These are phyloP conservation scores for Candida coleopterorum DNA, from an alignment of 805 yeast genomes.

Conservation along the genomic window DNA sequence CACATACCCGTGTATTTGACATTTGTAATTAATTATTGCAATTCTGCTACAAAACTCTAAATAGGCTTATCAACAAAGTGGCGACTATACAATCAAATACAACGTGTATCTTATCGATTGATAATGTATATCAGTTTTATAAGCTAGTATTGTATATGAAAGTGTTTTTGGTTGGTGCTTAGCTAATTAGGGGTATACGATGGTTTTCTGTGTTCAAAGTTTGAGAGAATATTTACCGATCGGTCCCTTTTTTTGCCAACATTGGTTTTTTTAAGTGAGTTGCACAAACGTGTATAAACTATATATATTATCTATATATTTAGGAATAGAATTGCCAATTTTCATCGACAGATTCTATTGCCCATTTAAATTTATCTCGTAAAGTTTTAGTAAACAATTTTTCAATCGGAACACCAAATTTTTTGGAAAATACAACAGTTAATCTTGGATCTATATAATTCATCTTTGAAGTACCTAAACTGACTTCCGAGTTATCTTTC, in stretches of 20 bases:
- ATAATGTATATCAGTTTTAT: too few relatives aligned
- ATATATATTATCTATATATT: neutral
- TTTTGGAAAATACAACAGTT: slow-evolving; percentile 84
- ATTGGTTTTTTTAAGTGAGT: neutral
- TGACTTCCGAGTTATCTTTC: slow-evolving; percentile 91
- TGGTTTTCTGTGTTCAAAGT: too few relatives aligned
- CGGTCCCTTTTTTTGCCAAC: neutral
- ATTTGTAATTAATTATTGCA: too few relatives aligned
- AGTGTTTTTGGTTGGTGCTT: too few relatives aligned
- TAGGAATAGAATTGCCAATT: slow-evolving; percentile 71
- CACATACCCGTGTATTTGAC: too few relatives aligned
- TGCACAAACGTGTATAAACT: neutral
- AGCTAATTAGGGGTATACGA: too few relatives aligned
- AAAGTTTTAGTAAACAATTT: slow-evolving; percentile 86
- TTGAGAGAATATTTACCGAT: too few relatives aligned
- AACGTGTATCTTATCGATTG: too few relatives aligned
- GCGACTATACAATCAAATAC: too few relatives aligned
- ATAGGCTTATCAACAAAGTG: too few relatives aligned
- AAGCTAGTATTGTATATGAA: too few relatives aligned
- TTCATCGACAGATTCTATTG: slow-evolving; percentile 84
- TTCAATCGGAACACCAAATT: slow-evolving; percentile 84
- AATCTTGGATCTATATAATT: slow-evolving; percentile 94
- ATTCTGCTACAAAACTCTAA: too few relatives aligned
- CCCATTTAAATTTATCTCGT: slow-evolving; percentile 93
- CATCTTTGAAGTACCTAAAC: slow-evolving; percentile 87